Conservation (phyloP, 352 stramenopile genomes). For the Globisporangium carolinianum region DNA sequence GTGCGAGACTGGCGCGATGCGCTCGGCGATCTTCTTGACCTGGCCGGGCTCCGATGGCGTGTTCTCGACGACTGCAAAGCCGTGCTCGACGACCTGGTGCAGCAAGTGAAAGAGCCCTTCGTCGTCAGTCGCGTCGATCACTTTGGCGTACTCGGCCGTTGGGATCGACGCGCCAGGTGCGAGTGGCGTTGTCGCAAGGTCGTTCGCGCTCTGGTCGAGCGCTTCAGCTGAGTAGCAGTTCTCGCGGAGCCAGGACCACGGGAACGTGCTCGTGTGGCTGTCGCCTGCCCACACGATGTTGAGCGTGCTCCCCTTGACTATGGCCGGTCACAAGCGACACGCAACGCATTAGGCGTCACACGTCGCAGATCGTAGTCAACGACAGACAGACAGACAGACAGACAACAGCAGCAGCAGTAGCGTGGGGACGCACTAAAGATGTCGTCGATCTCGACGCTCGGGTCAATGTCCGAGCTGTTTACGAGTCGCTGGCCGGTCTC, state of each 20-base stretch:
- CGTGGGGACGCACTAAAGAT: conserved; percentile 43
- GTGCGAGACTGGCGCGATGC: conserved; percentile 74
- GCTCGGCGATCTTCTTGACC: conserved; percentile 73
- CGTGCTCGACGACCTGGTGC: conserved; percentile 60
- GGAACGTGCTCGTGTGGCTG: conserved; percentile 60
- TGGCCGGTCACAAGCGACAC: background rate
- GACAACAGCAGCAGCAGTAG: background rate
- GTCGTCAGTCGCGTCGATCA: conserved; percentile 56
- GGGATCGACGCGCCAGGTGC: conserved; percentile 42
- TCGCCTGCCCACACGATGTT: conserved; percentile 65
- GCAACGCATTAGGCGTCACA: background rate
- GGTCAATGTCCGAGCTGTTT: conserved; percentile 60
- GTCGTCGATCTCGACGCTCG: conserved; percentile 57
- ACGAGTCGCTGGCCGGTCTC: conserved; percentile 73
- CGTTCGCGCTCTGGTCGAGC: conserved; percentile 36
- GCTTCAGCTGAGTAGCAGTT: conserved; percentile 67
- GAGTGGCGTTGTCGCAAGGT: conserved; percentile 43
- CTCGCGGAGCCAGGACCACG: conserved; percentile 61
- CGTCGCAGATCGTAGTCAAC: too few species aligned
- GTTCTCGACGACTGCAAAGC: conserved; percentile 67
- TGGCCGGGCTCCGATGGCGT: conserved; percentile 43
- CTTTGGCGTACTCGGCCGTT: conserved; percentile 45
- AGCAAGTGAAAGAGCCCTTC: conserved; percentile 60
- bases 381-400: background rate
- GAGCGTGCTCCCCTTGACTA: conserved; percentile 65